phyloP scores from a whole-genome alignment of 306 rosid genomes.

The Pterocarpus santalinus region DNA sequence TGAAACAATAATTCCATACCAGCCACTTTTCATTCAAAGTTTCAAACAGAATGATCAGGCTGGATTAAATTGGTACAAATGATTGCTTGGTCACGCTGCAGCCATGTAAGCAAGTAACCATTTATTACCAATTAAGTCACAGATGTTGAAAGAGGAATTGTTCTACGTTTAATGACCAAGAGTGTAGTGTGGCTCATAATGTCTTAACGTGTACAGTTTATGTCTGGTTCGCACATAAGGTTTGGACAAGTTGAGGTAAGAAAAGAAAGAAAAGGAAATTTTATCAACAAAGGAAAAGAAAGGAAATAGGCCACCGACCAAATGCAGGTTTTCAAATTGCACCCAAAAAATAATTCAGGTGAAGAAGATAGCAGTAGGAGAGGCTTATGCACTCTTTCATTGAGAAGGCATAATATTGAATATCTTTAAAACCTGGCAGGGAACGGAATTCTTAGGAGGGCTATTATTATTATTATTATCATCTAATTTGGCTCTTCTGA shows the following conservation, averaged over 20 bases:
- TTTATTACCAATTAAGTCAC: conserved; percentile 1
- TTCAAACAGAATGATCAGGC: background rate
- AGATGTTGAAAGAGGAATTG: conserved; percentile 25
- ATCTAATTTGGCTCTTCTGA: too few relatives aligned
- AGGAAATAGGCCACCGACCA: background rate
- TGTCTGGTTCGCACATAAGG: background rate
- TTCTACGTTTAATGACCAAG: conserved; percentile 15
- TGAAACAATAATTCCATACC: conserved; percentile 7
- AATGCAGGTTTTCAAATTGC: conserved; percentile 3
- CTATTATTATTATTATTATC: too few relatives aligned
- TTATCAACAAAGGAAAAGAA: background rate
- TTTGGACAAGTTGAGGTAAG: background rate
- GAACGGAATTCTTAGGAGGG: conserved; percentile 64
- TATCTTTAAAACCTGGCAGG: conserved; percentile 59
- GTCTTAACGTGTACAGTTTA: conserved; percentile 32
- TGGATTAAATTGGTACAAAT: conserved; percentile 16
- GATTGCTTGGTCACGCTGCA: conserved; percentile 36
- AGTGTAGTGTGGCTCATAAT: conserved; percentile 6
- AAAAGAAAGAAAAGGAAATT: too few relatives aligned
- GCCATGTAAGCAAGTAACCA: conserved; percentile 32
- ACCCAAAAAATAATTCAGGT: background rate
- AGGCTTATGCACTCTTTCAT: conserved; percentile 56
- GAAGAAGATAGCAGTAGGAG: conserved; percentile 47
- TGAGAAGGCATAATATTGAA: conserved; percentile 59
- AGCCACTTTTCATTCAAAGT: background rate